Conservation (phyloP, 2,329 filamentous ascomycete species). For the Verticillium isaacii region DNA sequence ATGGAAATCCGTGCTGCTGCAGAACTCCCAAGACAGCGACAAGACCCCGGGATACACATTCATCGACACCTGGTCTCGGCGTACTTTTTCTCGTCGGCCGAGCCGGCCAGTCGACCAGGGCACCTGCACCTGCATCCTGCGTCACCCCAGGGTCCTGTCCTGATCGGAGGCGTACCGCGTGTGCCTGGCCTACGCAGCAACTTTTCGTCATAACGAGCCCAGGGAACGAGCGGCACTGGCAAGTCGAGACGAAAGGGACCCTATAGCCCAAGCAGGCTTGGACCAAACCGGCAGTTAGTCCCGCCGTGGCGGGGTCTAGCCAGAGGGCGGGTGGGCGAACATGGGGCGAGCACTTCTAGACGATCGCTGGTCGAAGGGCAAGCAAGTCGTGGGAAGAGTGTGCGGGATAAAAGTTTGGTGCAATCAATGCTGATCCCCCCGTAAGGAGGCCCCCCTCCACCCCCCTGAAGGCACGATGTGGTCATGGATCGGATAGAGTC, state of each 20-base stretch:
- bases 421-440: not conserved
- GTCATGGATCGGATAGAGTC: not conserved
- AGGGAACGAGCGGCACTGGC: not conserved
- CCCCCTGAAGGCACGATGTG: not conserved
- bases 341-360: not conserved
- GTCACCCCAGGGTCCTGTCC: not conserved
- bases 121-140: not conserved
- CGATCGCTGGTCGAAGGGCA: not conserved
- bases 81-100: not conserved
- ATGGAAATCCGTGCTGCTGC: not conserved
- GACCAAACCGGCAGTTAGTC: not conserved
- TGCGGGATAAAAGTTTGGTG: not conserved
- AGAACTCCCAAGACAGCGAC: not conserved
- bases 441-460: not conserved
- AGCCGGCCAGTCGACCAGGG: not conserved
- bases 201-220: not conserved
- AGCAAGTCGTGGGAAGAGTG: not conserved
- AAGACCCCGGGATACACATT: not conserved
- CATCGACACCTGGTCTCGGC: not conserved
- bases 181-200: not conserved
- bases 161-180: not conserved
- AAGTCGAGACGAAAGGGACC: not conserved
- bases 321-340: not conserved
- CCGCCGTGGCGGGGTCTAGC: not conserved
- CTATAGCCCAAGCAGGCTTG: not conserved